Percentiles rank a stretch among this genome's conserved stretches.
These are phyloP conservation scores for Secale cereale DNA, from an alignment of 176 grass and related monocot genomes.

Conservation along the genomic window DNA sequence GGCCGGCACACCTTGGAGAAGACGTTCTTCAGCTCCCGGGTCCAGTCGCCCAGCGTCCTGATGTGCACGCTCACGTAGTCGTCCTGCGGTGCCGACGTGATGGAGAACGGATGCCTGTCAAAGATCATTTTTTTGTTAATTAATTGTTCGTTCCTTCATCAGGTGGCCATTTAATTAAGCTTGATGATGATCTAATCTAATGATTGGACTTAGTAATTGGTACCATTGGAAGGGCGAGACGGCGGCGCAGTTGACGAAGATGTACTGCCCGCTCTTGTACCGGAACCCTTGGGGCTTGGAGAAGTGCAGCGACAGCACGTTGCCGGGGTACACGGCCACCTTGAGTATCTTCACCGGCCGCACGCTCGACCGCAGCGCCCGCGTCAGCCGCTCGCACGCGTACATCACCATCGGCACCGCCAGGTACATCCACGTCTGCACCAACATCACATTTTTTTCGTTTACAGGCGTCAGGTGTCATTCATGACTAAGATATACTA, in stretches of 20 bases:
- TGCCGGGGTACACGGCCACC: conserved; percentile 81
- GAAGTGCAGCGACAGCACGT: conserved; percentile 75
- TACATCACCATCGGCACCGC: conserved; percentile 66
- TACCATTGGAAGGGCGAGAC: conserved; percentile 76
- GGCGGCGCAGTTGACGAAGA: conserved; percentile 92
- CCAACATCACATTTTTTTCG: no score
- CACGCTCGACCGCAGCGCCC: conserved; percentile 74
- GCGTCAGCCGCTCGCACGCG: conserved; percentile 62
- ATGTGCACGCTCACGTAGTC: conserved; percentile 88
- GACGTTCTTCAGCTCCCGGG: conserved; percentile 73
- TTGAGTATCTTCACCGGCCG: conserved; percentile 78
- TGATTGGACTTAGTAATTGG: no score
- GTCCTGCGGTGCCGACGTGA: conserved; percentile 81
- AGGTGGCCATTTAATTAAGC: no score
- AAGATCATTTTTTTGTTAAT: no score
- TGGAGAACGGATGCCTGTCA: conserved; percentile 84
- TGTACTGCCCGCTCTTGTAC: conserved; percentile 87
- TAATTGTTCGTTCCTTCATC: not conserved
- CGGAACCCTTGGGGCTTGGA: conserved; percentile 80
- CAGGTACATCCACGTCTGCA: conserved; percentile 87
- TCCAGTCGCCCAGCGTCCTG: conserved; percentile 85
- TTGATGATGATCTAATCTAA: no score
- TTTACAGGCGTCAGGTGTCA: no score
- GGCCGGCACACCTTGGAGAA: conserved; percentile 81
- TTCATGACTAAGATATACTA: no score